Percentiles rank a stretch among this genome's conserved stretches.
Evolutionary conservation across 352 stramenopile species (phyloP).

Genomic region (Globisporangium heterothallicum): DNA sequence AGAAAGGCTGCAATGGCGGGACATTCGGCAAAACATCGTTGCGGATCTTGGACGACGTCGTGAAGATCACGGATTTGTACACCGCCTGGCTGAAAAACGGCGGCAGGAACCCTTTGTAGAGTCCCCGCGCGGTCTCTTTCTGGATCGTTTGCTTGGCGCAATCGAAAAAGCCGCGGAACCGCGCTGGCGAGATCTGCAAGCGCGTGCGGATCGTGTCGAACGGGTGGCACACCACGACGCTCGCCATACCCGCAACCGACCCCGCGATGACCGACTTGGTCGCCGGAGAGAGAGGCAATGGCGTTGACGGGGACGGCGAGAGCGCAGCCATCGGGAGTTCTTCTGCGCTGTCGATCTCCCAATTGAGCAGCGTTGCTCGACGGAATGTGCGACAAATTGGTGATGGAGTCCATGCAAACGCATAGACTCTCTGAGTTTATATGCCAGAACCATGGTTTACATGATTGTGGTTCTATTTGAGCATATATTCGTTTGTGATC

Average conservation of each 20-base stretch:
- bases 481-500: no score
- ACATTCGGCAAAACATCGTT: constrained; percentile 41
- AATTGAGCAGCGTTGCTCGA: no score
- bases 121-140: constrained; percentile 49
- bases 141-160: constrained; percentile 57
- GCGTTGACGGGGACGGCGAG: no score
- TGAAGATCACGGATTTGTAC: constrained; percentile 89
- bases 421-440: no score
- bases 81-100: constrained; percentile 84
- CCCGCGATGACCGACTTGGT: constrained; percentile 68
- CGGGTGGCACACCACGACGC: constrained; percentile 76
- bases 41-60: constrained; percentile 52
- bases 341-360: no score
- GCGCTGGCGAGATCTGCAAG: constrained; percentile 64
- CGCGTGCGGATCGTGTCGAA: constrained; percentile 85
- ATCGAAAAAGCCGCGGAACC: constrained; percentile 57
- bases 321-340: no score
- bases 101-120: constrained; percentile 85
- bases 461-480: no score
- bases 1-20: constrained; percentile 22
- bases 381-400: no score
- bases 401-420: no score
- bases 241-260: constrained; percentile 79
- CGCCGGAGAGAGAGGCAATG: constrained; percentile 60
- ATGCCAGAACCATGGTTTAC: no score